Evolutionary conservation across 108 stramenopile genomes (phyloP).

Genomic region (Mayamaea pseudoterrestris): DNA sequence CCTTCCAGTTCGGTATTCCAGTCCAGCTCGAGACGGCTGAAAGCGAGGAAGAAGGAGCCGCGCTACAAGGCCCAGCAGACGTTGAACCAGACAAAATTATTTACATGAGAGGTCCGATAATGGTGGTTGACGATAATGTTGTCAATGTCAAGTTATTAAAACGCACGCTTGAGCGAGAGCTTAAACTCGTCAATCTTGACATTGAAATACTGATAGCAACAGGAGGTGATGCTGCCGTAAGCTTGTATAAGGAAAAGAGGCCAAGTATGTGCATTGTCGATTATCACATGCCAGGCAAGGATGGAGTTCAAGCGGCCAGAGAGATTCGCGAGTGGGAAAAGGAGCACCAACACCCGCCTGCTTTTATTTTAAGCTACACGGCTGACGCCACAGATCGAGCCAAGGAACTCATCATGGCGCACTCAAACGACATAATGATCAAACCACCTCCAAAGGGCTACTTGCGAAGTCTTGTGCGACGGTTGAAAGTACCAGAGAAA

Average conservation of each 20-base stretch:
- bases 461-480: constrained; percentile 2
- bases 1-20: constrained; percentile 12
- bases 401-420: background rate
- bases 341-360: background rate
- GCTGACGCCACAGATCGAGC: constrained; percentile 11
- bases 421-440: constrained; percentile 11
- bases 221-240: constrained; percentile 3
- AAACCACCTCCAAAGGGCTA: constrained; percentile 17
- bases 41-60: background rate
- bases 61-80: background rate
- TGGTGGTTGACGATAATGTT: constrained; percentile 13
- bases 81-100: background rate
- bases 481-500: background rate
- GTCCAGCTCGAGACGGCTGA: constrained; percentile 3
- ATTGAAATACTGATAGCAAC: constrained; percentile 5
- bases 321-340: constrained; percentile 11
- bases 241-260: constrained; percentile 4
- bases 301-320: constrained; percentile 9
- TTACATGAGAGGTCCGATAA: constrained; percentile 6
- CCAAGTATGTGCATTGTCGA: constrained; percentile 10
- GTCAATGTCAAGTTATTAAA: constrained; percentile 16
- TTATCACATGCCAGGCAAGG: constrained; percentile 13
- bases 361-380: constrained; percentile 12
- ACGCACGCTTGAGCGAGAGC: constrained; percentile 1
- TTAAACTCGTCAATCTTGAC: background rate